Percentiles rank a stretch among this genome's conserved stretches.
phyloP scores from a whole-genome alignment of 1,284 basidiomycete species.

The Ustanciosporium gigantosporum region DNA sequence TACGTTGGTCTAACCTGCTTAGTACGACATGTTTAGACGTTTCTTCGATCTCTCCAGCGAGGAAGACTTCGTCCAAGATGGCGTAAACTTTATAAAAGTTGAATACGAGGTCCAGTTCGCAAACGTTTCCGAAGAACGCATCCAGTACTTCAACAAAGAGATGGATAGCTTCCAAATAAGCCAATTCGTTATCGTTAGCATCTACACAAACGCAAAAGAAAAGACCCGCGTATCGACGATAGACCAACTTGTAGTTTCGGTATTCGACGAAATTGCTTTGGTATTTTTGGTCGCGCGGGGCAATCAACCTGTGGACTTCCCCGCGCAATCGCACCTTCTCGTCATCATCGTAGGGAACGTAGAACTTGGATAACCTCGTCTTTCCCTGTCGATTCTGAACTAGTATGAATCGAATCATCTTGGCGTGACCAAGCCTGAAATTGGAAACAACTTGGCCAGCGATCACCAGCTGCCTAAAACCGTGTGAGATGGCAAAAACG shows the following conservation, averaged over 20 bases:
- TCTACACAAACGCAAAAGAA: conserved; percentile 96
- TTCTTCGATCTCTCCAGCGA: conserved; percentile 98
- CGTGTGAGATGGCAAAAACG: too few species aligned
- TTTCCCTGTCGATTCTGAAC: conserved; percentile 98
- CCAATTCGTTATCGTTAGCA: conserved; percentile 95
- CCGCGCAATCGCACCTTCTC: conserved; percentile 83
- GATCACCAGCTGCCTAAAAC: too few species aligned
- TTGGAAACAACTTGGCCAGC: too few species aligned
- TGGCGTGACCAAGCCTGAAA: conserved; percentile 1
- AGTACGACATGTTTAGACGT: conserved; percentile 94
- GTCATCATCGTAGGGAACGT: conserved; percentile 69
- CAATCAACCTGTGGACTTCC: conserved; percentile 92
- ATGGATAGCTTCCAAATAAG: conserved; percentile 95
- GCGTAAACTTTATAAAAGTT: conserved; percentile 99
- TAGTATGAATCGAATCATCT: conserved; percentile 89
- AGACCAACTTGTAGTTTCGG: conserved; percentile 55
- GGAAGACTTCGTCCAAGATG: conserved; percentile 94
- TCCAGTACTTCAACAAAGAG: conserved; percentile 98
- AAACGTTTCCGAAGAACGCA: conserved; percentile 96
- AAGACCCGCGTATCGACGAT: conserved; percentile 71
- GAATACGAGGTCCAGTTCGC: conserved; percentile 93
- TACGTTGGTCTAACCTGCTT: conserved; percentile 72
- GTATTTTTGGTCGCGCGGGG: conserved; percentile 96
- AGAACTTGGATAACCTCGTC: conserved; percentile 95
- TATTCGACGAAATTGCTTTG: conserved; percentile 96